Evolutionary conservation across 345 rosid genomes (phyloP), one percentile per base, ranked within the genome.

Genomic region (Reutealis trisperma): DNA sequence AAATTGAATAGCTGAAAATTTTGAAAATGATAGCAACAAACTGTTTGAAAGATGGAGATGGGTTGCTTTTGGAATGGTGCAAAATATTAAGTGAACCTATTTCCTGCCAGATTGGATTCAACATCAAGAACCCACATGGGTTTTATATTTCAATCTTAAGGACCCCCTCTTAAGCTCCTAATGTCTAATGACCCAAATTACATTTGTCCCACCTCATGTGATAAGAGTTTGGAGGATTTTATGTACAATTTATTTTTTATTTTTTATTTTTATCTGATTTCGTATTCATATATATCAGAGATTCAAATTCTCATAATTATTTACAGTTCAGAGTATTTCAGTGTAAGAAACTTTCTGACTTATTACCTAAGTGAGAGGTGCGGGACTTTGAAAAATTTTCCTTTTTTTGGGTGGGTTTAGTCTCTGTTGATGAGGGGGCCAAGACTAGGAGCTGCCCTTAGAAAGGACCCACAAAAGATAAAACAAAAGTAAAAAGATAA

Each of bases 391-490:
- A 47, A 47, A 1, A 1, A 6, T 6, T 6, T 44, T 27, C 1
- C 30, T 27, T 27, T 5, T 13, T 52, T 52, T 12, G 18, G 5
- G 15, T 16, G 58, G 58, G 58, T 54, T 54, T 0, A 16, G n/a
- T 5, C 58, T 14, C 1, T 14, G 58, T 4, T 18, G 64, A 61
- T 6, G 37, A 61, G 34, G 63, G 60, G 15, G 19, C 15, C 42
- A 24, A 22, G 0, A 9, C 1, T 8, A 24, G 63, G 9, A 54
- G 1, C n/a, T 18, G 1, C 18, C 5, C 18, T 14, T 18, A 54
- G 10, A 5, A 27, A 2, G 69, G 74, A 47, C 34, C 60, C 85
- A 83, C 57, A 68, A 15, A 63, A 64, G n/a, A 25, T 6, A 70
- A 64, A 74, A 34, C 42, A 58, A 75, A 68, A 63, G 19, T 12